Evolutionary conservation across 2,329 filamentous ascomycete species (phyloP).

Genomic region (Penicillium decumbens): DNA sequence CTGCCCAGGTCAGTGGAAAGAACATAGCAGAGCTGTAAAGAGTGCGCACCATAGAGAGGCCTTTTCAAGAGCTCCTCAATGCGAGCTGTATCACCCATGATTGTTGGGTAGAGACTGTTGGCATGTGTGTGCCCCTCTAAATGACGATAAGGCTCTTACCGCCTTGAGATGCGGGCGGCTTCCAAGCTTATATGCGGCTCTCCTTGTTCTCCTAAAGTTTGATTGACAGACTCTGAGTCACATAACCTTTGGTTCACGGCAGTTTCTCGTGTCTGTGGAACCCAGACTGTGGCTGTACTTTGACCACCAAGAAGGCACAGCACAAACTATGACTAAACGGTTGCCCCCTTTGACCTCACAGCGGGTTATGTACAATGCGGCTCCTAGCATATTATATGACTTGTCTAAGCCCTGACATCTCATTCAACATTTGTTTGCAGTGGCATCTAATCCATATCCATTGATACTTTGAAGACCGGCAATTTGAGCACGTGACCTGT

Average conservation of each 20-base stretch:
- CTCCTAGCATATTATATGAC: not conserved
- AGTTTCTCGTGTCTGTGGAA: not conserved
- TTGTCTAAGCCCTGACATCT: not conserved
- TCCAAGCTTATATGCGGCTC: slow-evolving; percentile 1
- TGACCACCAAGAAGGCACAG: not conserved
- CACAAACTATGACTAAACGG: not conserved
- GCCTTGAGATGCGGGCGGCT: slow-evolving; percentile 11
- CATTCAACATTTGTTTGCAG: not conserved
- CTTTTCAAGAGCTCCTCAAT: slow-evolving; percentile 43
- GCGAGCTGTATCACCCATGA: slow-evolving; percentile 22
- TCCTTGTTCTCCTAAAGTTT: not conserved
- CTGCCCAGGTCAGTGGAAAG: slow-evolving; percentile 42
- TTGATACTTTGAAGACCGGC: not conserved
- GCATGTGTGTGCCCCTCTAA: slow-evolving; percentile 13
- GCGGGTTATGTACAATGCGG: not conserved
- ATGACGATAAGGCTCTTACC: slow-evolving; percentile 19
- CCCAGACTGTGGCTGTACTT: not conserved
- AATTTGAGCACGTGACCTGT: not conserved
- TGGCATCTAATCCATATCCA: not conserved
- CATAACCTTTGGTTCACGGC: not conserved
- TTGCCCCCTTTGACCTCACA: not conserved
- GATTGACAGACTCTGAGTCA: not conserved
- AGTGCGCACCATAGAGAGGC: slow-evolving; percentile 47
- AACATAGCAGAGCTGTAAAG: not conserved
- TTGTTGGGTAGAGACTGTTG: slow-evolving; percentile 8